Evolutionary conservation across 2,329 filamentous ascomycete genomes (phyloP).

Genomic region (Ascocoryne sarcoides): DNA sequence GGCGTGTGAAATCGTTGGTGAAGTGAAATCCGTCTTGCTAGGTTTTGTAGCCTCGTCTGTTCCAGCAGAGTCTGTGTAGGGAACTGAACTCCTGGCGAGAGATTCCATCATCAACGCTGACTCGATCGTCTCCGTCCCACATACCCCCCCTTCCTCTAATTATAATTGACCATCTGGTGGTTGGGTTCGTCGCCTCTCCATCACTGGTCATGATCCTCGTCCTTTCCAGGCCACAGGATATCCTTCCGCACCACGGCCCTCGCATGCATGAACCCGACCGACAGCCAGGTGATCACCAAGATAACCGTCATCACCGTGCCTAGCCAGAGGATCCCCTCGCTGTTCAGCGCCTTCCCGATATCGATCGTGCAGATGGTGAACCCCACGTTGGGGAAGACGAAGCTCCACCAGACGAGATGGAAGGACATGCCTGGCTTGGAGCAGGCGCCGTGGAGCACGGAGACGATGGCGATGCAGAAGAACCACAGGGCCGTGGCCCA

Average conservation of each 20-base stretch:
- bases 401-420: conserved; percentile 56
- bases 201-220: conserved; percentile 27
- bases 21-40: no score
- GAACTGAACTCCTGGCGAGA: no score
- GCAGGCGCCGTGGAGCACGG: conserved; percentile 31
- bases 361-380: conserved; percentile 49
- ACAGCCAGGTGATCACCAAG: conserved; percentile 28
- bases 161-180: no score
- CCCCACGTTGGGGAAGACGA: conserved; percentile 54
- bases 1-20: no score
- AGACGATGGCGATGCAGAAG: conserved; percentile 36
- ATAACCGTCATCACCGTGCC: conserved; percentile 42
- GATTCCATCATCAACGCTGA: no score
- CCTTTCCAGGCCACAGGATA: conserved; percentile 30
- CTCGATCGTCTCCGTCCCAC: no score
- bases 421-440: conserved; percentile 42
- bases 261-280: conserved; percentile 22
- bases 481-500: conserved; percentile 56
- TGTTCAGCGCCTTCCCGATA: conserved; percentile 41
- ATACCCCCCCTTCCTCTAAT: no score
- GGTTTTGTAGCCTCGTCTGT: no score
- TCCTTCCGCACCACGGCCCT: conserved; percentile 25
- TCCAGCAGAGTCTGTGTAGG: no score
- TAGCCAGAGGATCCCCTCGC: conserved; percentile 38
- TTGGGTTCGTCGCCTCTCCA: no score